These are phyloP conservation scores for Solanum infundibuliforme DNA, from an alignment of 257 asterid species.

Conservation along the genomic window DNA sequence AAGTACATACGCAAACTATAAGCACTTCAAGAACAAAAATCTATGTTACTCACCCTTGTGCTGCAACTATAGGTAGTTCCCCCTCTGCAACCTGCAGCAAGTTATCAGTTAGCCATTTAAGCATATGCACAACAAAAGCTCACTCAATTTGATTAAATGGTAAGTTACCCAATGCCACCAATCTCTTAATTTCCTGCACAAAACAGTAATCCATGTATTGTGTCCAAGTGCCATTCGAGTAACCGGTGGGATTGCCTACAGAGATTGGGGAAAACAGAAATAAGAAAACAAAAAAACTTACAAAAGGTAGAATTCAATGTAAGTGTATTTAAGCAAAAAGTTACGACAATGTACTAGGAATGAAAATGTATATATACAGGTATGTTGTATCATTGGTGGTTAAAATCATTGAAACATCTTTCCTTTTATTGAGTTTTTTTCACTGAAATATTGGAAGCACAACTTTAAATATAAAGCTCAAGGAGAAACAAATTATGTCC, in stretches of 20 bases:
- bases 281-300: background rate
- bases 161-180: slow-evolving; percentile 99
- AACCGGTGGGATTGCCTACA: slow-evolving; percentile 91
- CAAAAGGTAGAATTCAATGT: background rate
- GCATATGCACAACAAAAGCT: slow-evolving; percentile 3
- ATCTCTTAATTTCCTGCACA: slow-evolving; percentile 86
- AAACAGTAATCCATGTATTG: slow-evolving; percentile 82
- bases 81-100: slow-evolving; percentile 88
- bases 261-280: slow-evolving; percentile 3
- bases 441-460: background rate
- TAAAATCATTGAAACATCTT: background rate
- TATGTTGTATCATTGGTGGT: background rate
- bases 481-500: background rate
- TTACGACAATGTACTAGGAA: background rate
- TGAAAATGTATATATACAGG: background rate
- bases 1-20: background rate
- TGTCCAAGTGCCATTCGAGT: slow-evolving; percentile 90
- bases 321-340: background rate
- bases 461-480: background rate
- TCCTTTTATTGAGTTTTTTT: background rate
- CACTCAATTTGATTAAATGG: background rate
- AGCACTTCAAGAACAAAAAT: background rate
- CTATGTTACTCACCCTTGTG: slow-evolving; percentile 75
- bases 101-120: slow-evolving; percentile 9
- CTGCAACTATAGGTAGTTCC: slow-evolving; percentile 87